These are phyloP conservation scores for Amphicarpaea edgeworthii DNA, from an alignment of 306 rosid species.

Conservation along the genomic window DNA sequence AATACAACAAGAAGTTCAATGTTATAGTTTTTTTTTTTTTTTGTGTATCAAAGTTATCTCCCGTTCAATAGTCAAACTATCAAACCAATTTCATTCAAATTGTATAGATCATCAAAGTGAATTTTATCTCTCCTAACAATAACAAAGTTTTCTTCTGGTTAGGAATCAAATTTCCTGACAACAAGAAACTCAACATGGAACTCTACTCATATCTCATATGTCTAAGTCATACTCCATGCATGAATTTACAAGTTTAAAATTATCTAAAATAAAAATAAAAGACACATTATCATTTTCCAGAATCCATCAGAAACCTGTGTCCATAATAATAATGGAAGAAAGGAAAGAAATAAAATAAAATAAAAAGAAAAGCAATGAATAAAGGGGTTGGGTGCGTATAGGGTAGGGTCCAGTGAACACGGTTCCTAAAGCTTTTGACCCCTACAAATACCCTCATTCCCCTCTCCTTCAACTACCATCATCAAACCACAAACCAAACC, in stretches of 20 bases:
- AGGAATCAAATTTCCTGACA: too few relatives aligned
- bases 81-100: too few relatives aligned
- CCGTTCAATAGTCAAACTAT: too few relatives aligned
- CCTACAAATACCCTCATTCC: slow-evolving; percentile 83
- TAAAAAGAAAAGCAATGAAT: slow-evolving; percentile 37
- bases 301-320: slow-evolving; percentile 34
- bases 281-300: slow-evolving; percentile 13
- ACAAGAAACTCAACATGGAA: too few relatives aligned
- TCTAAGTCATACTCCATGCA: not conserved
- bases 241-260: not conserved
- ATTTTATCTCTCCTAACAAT: too few relatives aligned
- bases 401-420: slow-evolving; percentile 74
- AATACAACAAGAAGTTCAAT: too few relatives aligned
- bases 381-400: slow-evolving; percentile 53
- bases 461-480: slow-evolving; percentile 52
- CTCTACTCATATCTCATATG: not conserved
- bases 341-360: not conserved
- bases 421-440: slow-evolving; percentile 61
- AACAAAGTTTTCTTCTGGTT: too few relatives aligned
- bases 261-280: slow-evolving; percentile 1
- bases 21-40: too few relatives aligned
- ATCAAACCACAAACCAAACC: slow-evolving; percentile 49
- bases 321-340: slow-evolving; percentile 17
- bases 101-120: too few relatives aligned
- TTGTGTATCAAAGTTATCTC: too few relatives aligned